phyloP scores from a whole-genome alignment of 2,329 filamentous ascomycete genomes.

The Microsporum audouinii region DNA sequence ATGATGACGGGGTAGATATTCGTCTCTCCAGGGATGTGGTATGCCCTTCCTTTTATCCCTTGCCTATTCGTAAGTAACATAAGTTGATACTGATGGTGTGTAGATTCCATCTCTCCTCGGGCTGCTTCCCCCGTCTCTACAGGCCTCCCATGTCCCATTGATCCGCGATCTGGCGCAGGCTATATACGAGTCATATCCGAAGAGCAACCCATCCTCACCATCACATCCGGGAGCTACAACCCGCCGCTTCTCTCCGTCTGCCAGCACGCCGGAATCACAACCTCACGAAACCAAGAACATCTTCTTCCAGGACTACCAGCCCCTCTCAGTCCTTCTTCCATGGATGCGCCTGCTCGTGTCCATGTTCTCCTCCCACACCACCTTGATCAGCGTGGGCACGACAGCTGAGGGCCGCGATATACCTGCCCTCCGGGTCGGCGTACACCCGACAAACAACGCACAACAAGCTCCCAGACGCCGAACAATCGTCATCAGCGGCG shows the following conservation, averaged over 20 bases:
- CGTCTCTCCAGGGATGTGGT: conserved; percentile 65
- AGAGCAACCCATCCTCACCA: conserved; percentile 14
- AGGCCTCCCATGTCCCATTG: conserved; percentile 58
- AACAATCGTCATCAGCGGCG: conserved; percentile 71
- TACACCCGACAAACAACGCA: conserved; percentile 40
- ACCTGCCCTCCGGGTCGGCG: conserved; percentile 64
- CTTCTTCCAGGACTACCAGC: conserved; percentile 90
- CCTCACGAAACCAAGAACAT: conserved; percentile 44
- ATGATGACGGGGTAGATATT: conserved; percentile 72
- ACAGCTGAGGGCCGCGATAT: conserved; percentile 83
- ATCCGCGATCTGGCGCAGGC: conserved; percentile 70
- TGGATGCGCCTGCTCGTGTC: conserved; percentile 88
- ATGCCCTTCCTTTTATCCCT: conserved; percentile 20
- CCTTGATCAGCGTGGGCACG: conserved; percentile 64
- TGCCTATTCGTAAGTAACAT: conserved; percentile 5
- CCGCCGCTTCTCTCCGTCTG: conserved; percentile 23
- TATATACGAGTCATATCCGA: conserved; percentile 63
- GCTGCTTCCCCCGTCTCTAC: conserved; percentile 63
- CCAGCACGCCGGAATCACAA: conserved; percentile 15
- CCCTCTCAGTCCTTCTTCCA: conserved; percentile 66
- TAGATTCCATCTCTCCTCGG: conserved; percentile 61
- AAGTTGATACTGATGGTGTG: not conserved
- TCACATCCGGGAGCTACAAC: conserved; percentile 15
- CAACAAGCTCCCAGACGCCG: conserved; percentile 45
- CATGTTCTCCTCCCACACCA: conserved; percentile 75